phyloP scores from a whole-genome alignment of 1,284 basidiomycete species.

The Ustilago loliicola region DNA sequence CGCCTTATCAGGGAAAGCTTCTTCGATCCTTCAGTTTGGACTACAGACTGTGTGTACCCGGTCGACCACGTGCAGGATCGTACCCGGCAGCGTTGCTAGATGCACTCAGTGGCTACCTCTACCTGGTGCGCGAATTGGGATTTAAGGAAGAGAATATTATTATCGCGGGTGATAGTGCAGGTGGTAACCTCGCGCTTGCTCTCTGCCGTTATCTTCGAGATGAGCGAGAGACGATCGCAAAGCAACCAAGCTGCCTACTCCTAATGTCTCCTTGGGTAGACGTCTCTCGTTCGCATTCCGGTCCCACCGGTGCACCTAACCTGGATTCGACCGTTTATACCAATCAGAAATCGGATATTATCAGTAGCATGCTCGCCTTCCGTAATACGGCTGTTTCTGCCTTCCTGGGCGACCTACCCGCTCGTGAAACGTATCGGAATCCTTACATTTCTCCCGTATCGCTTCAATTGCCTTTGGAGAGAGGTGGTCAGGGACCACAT shows the following conservation, averaged over 20 bases:
- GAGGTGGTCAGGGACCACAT: constrained; percentile 49
- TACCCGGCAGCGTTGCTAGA: constrained; percentile 66
- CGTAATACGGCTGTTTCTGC: constrained; percentile 66
- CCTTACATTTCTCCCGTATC: constrained; percentile 66
- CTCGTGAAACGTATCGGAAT: constrained; percentile 64
- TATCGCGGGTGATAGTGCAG: constrained; percentile 79
- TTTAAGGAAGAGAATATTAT: constrained; percentile 74
- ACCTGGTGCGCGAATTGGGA: constrained; percentile 56
- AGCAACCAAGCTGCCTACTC: constrained; percentile 51
- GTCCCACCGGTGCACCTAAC: constrained; percentile 61
- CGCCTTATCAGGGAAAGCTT: constrained; percentile 33
- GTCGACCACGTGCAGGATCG: constrained; percentile 49
- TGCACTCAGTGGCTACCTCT: constrained; percentile 63
- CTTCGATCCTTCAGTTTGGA: constrained; percentile 64
- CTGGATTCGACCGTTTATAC: constrained; percentile 45
- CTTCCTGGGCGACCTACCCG: constrained; percentile 62
- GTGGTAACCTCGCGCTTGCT: constrained; percentile 79
- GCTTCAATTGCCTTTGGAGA: constrained; percentile 56
- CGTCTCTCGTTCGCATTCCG: constrained; percentile 65
- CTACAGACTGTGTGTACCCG: constrained; percentile 63
- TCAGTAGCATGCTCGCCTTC: constrained; percentile 57
- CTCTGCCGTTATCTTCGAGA: constrained; percentile 70
- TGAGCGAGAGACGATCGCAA: constrained; percentile 40
- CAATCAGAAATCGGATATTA: constrained; percentile 64
- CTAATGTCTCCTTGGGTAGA: constrained; percentile 68